A percentile compares a stretch with the other conserved stretches of the same genome.
These are phyloP conservation scores for Clitocybe nebularis DNA, from an alignment of 1,284 basidiomycete genomes.

Conservation along the genomic window DNA sequence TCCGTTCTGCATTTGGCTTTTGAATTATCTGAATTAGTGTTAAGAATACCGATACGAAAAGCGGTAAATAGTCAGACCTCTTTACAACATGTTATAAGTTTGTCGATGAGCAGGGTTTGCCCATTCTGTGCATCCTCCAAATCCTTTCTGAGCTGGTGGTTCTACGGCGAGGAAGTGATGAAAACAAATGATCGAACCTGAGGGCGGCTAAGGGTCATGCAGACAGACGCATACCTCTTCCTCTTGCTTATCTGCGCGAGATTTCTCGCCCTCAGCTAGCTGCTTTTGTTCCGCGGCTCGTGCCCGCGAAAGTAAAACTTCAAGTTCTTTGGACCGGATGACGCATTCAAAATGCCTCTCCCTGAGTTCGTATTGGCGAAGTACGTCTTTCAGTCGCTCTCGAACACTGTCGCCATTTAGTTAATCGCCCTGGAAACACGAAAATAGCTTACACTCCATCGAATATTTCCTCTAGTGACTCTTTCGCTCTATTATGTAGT, in stretches of 20 bases:
- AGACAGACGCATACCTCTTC: slow-evolving; percentile 53
- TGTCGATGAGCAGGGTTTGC: slow-evolving; percentile 74
- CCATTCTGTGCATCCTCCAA: slow-evolving; percentile 70
- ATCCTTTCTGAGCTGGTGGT: slow-evolving; percentile 62
- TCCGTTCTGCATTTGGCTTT: slow-evolving; percentile 75
- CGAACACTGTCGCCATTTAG: slow-evolving; percentile 49
- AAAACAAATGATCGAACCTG: slow-evolving; percentile 11
- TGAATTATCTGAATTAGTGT: slow-evolving; percentile 30
- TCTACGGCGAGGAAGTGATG: slow-evolving; percentile 34
- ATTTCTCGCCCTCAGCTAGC: slow-evolving; percentile 67
- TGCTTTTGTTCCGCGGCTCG: slow-evolving; percentile 81
- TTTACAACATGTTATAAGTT: slow-evolving; percentile 76
- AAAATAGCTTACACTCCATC: slow-evolving; percentile 63
- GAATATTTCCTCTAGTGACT: slow-evolving; percentile 74
- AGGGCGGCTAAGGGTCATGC: slow-evolving; percentile 14
- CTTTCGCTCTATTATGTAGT: slow-evolving; percentile 49
- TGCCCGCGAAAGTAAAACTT: slow-evolving; percentile 76
- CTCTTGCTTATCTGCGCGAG: slow-evolving; percentile 60
- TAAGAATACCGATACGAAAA: slow-evolving; percentile 14
- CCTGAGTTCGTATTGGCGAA: slow-evolving; percentile 79
- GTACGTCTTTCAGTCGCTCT: slow-evolving; percentile 77
- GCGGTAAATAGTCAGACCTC: slow-evolving; percentile 51
- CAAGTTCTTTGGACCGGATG: slow-evolving; percentile 82
- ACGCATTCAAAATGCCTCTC: slow-evolving; percentile 87
- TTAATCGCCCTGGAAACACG: slow-evolving; percentile 5